Percentiles rank a stretch among this genome's conserved stretches.
These are phyloP conservation scores for Trichomonas gallinae DNA, from an alignment of 208 protist genomes.

Conservation along the genomic window DNA sequence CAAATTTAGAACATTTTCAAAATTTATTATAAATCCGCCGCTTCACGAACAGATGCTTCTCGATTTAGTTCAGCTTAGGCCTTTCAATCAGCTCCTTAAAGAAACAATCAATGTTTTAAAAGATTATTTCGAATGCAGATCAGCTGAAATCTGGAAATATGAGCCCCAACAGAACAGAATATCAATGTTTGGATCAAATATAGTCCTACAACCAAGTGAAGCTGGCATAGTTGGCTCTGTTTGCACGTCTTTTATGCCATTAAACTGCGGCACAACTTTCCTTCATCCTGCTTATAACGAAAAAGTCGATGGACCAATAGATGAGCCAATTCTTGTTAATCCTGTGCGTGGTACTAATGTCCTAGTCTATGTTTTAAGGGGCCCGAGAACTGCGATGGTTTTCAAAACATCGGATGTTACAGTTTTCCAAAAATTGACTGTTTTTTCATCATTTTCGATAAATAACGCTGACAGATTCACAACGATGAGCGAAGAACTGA, in stretches of 20 bases:
- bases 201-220: neutral
- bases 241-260: neutral
- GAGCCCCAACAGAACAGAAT: neutral
- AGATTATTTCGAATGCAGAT: neutral
- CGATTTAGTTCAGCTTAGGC: neutral
- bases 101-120: neutral
- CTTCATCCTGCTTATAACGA: neutral
- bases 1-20: neutral
- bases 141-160: neutral
- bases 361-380: neutral
- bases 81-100: neutral
- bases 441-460: neutral
- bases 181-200: neutral
- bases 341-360: neutral
- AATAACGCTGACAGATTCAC: neutral
- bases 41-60: neutral
- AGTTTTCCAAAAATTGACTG: neutral
- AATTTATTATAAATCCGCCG: neutral
- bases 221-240: neutral
- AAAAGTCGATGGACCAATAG: neutral
- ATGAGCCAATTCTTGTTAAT: neutral
- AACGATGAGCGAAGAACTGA: neutral
- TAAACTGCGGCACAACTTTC: neutral
- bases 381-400: neutral
- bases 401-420: neutral